Conservation (phyloP, 192 early-diverging fungal genomes). For the Coemansia guatemalensis region DNA sequence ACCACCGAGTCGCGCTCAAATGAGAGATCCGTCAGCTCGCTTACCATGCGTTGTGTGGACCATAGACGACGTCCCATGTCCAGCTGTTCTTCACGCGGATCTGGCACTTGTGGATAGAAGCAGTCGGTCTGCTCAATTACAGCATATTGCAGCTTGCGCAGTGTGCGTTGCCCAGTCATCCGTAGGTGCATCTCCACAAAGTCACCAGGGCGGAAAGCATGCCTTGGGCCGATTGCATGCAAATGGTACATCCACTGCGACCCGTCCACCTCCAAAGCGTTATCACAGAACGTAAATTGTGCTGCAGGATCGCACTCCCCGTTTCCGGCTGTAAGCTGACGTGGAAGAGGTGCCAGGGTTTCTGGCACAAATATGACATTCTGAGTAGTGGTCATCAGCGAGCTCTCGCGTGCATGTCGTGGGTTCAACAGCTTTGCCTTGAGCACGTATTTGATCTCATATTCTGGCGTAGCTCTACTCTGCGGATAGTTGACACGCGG, state of each 20-base stretch:
- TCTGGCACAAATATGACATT: slow-evolving; percentile 36
- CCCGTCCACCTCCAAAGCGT: slow-evolving; percentile 15
- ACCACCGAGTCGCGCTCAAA: slow-evolving; percentile 43
- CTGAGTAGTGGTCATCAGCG: slow-evolving; percentile 24
- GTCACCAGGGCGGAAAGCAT: slow-evolving; percentile 45
- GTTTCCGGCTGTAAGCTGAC: not conserved
- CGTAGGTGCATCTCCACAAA: slow-evolving; percentile 38
- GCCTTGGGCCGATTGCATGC: slow-evolving; percentile 30
- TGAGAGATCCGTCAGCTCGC: slow-evolving; percentile 15
- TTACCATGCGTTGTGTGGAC: slow-evolving; percentile 21
- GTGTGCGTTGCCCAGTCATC: slow-evolving; percentile 18
- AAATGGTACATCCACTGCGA: slow-evolving; percentile 28
- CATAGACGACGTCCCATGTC: slow-evolving; percentile 46
- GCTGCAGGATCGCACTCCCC: not conserved
- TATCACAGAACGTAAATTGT: slow-evolving; percentile 42
- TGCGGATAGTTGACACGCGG: slow-evolving; percentile 50
- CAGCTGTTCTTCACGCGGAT: slow-evolving; percentile 45
- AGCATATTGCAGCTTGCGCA: slow-evolving; percentile 31
- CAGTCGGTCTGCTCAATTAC: slow-evolving; percentile 47
- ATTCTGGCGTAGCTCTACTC: slow-evolving; percentile 30
- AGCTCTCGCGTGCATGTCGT: slow-evolving; percentile 1
- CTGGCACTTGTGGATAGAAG: slow-evolving; percentile 46
- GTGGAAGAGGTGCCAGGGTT: slow-evolving; percentile 26
- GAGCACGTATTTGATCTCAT: slow-evolving; percentile 41
- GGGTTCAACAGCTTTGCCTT: slow-evolving; percentile 28